Evolutionary conservation across 169 alveolate genomes (phyloP), one percentile per base, ranked within the genome.

Genomic region (Cryptosporidium parvum): DNA sequence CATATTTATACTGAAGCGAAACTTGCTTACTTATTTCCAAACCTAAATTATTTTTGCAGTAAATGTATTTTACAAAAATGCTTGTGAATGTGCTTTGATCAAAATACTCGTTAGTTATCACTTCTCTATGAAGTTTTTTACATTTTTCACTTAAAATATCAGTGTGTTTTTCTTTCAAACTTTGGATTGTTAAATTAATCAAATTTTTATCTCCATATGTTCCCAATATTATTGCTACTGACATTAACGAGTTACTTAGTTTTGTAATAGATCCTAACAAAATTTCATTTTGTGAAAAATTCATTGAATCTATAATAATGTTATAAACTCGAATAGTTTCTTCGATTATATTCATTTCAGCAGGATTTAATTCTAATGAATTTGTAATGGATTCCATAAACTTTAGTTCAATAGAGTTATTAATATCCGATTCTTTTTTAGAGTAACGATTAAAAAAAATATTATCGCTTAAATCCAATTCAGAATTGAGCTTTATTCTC

Each of bases 191-290:
- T n/a, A 31, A 56, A 56, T 73, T 56, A 23, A 73, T 73, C 35
- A 73, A 73, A 18, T 58, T 33, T 26, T 31, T 59, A 56, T 56
- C 70, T 18, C 59, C 56, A 59, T 53, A 73, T 52, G 86, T 59
- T 35, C 86, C 86, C 6, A 73, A 23, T 33, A 73, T 58, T 56
- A 73, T 29, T 59, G 71, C 44, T 33, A 73, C 35, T 53, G 86
- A 53, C 31, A 35, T 42, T 56, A 73, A 56, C 1, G 86, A 73
- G 35, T 73, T 73, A 58, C 86, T 73, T 52, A 73, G 37, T 16
- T 73, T 73, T 31, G 62, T 73, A 7, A 21, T 73, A 10, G 86
- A 73, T 8, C 86, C 86, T 12, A 73, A 14, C 68, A 59, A n/a
- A 23, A 73, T 56, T 53, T 56, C 86, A 14, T 23, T 73, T 35